Percentiles rank a stretch among this genome's conserved stretches.
phyloP scores from a whole-genome alignment of 805 yeast species.

The Danielozyma ontarioensis region DNA sequence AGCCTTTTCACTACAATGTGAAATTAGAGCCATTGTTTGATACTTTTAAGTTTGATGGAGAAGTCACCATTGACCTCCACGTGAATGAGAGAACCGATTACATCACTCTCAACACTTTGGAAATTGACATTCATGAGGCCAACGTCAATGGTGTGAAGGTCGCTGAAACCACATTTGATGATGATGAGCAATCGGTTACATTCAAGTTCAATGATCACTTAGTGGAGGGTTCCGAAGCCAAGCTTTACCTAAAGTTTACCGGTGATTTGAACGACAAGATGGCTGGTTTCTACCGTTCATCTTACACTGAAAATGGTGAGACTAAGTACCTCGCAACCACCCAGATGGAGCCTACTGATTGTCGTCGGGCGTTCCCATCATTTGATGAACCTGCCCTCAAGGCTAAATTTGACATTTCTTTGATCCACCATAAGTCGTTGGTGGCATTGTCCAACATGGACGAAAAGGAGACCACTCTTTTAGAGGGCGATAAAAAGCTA shows the following conservation, averaged over 20 bases:
- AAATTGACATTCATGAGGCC: slow-evolving; percentile 56
- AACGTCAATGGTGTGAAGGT: slow-evolving; percentile 24
- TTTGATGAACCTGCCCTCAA: slow-evolving; percentile 81
- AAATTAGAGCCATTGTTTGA: slow-evolving; percentile 42
- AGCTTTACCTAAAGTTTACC: slow-evolving; percentile 46
- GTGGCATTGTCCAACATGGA: slow-evolving; percentile 71
- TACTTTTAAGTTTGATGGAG: slow-evolving; percentile 56
- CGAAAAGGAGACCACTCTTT: slow-evolving; percentile 41
- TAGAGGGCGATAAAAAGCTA: slow-evolving; percentile 44
- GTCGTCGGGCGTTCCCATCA: slow-evolving; percentile 83
- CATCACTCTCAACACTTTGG: slow-evolving; percentile 57
- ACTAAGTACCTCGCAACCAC: slow-evolving; percentile 75
- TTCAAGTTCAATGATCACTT: slow-evolving; percentile 33
- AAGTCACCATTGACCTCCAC: slow-evolving; percentile 47
- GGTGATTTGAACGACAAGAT: slow-evolving; percentile 71
- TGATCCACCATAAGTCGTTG: slow-evolving; percentile 50
- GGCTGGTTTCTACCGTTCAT: slow-evolving; percentile 79
- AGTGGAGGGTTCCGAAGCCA: slow-evolving; percentile 33
- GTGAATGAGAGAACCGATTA: slow-evolving; percentile 44
- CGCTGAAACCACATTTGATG: slow-evolving; percentile 18
- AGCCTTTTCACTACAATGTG: slow-evolving; percentile 36
- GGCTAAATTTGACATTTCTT: slow-evolving; percentile 62
- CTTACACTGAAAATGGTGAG: slow-evolving; percentile 56
- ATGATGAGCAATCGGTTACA: slow-evolving; percentile 36
- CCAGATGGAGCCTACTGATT: slow-evolving; percentile 84